Percentiles rank a stretch among this genome's conserved stretches.
phyloP scores from a whole-genome alignment of 495 filamentous ascomycete species.

The Gamarada debralockiae region DNA sequence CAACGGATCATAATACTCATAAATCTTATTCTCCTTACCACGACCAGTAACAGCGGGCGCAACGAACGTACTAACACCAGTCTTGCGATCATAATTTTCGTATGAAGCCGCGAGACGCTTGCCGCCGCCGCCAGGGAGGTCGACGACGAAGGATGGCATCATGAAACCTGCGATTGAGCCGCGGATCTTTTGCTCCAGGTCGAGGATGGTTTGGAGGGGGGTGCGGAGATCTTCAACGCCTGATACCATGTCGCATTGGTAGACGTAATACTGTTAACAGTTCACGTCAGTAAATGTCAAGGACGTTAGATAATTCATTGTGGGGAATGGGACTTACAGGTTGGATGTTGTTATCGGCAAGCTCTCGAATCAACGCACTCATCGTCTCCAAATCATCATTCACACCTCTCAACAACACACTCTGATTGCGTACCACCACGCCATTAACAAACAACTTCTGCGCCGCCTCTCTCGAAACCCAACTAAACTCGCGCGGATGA shows the following conservation, averaged over 20 bases:
- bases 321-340: constrained; percentile 37
- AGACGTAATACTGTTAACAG: constrained; percentile 18
- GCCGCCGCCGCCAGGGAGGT: constrained; percentile 57
- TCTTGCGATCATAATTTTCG: constrained; percentile 38
- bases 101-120: constrained; percentile 51
- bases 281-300: too few relatives aligned
- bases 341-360: constrained; percentile 50
- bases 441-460: constrained; percentile 44
- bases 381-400: constrained; percentile 52
- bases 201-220: constrained; percentile 50
- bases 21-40: constrained; percentile 42
- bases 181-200: constrained; percentile 48
- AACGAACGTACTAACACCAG: constrained; percentile 46
- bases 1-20: constrained; percentile 53
- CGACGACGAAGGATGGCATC: constrained; percentile 56
- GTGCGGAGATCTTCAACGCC: constrained; percentile 58
- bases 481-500: constrained; percentile 54
- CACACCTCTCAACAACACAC: constrained; percentile 50
- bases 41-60: constrained; percentile 47
- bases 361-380: constrained; percentile 41
- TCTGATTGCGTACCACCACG: constrained; percentile 47
- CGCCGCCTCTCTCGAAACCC: constrained; percentile 49
- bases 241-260: constrained; percentile 48
- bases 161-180: constrained; percentile 57
- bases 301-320: background rate